Percentiles rank a stretch among this genome's conserved stretches.
Evolutionary conservation across 768 basidiomycete species (phyloP).

Genomic region (Ramaria sp.): DNA sequence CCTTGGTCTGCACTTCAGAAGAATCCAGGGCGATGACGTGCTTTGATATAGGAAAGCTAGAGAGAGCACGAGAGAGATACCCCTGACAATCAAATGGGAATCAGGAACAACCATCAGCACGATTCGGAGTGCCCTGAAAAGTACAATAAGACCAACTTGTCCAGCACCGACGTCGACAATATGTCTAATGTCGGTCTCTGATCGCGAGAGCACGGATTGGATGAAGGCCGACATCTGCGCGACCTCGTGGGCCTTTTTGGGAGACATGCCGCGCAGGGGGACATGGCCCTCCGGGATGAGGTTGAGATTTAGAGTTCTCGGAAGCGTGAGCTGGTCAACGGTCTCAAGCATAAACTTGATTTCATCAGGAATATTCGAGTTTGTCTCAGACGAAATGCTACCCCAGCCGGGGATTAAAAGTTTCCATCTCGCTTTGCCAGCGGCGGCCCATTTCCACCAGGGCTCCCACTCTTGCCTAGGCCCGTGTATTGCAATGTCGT

Average conservation of each 20-base stretch:
- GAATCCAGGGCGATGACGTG: slow-evolving; percentile 61
- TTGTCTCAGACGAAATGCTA: slow-evolving; percentile 8
- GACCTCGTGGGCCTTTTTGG: slow-evolving; percentile 71
- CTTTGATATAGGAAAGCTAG: slow-evolving; percentile 20
- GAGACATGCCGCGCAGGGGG: slow-evolving; percentile 45
- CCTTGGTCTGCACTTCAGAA: slow-evolving; percentile 45
- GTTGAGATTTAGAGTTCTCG: slow-evolving; percentile 1
- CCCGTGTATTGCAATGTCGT: slow-evolving; percentile 25
- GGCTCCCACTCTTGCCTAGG: slow-evolving; percentile 10
- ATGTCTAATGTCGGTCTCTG: slow-evolving; percentile 20
- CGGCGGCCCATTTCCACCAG: slow-evolving; percentile 20
- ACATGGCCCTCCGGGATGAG: background rate
- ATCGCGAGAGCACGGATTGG: slow-evolving; percentile 23
- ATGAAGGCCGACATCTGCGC: slow-evolving; percentile 50
- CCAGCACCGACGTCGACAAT: slow-evolving; percentile 70
- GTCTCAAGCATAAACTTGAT: slow-evolving; percentile 11
- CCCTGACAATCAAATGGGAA: slow-evolving; percentile 30
- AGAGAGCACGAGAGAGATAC: slow-evolving; percentile 46
- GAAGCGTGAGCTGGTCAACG: slow-evolving; percentile 13
- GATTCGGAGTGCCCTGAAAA: background rate
- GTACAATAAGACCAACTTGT: slow-evolving; percentile 31
- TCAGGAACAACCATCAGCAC: background rate
- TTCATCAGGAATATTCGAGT: slow-evolving; percentile 9
- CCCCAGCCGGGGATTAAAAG: slow-evolving; percentile 9
- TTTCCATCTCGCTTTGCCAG: slow-evolving; percentile 11